These are phyloP conservation scores for Skeletonema potamos DNA, from an alignment of 108 stramenopile genomes.

Conservation along the genomic window DNA sequence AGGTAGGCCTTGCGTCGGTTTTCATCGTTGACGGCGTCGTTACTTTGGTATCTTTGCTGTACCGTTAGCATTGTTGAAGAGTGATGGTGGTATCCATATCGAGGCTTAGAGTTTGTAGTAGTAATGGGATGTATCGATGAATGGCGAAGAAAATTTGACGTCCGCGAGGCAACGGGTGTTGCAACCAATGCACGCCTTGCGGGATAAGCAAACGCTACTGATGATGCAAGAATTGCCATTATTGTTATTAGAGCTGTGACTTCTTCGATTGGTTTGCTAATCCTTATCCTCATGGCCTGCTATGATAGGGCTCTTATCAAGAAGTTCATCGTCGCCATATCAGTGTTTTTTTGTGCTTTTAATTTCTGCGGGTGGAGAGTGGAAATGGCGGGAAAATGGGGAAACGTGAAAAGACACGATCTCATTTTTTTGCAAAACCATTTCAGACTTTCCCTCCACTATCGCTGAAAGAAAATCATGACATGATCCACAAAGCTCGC, in stretches of 20 bases:
- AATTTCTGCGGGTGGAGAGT: too few species aligned
- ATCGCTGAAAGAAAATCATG: neutral
- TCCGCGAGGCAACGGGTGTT: neutral
- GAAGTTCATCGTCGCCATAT: too few species aligned
- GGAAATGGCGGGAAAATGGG: neutral
- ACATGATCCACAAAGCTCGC: neutral
- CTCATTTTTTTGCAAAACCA: neutral
- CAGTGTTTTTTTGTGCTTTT: neutral
- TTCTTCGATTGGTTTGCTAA: neutral
- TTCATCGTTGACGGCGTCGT: neutral
- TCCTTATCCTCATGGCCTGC: conserved; percentile 10
- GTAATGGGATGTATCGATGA: neutral
- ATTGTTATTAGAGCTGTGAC: neutral
- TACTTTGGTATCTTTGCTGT: neutral
- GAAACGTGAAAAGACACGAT: neutral
- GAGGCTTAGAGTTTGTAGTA: neutral
- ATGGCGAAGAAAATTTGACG: too few species aligned
- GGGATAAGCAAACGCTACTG: neutral
- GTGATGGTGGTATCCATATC: neutral
- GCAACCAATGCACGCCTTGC: neutral
- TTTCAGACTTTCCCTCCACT: neutral
- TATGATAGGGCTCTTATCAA: neutral
- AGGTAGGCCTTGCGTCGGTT: conserved; percentile 54
- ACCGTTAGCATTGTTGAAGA: neutral
- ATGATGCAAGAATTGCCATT: neutral